Percentiles rank a stretch among this genome's conserved stretches.
Conservation (phyloP, 2,329 filamentous ascomycete genomes). For the Rhynchosporium graminicola region DNA sequence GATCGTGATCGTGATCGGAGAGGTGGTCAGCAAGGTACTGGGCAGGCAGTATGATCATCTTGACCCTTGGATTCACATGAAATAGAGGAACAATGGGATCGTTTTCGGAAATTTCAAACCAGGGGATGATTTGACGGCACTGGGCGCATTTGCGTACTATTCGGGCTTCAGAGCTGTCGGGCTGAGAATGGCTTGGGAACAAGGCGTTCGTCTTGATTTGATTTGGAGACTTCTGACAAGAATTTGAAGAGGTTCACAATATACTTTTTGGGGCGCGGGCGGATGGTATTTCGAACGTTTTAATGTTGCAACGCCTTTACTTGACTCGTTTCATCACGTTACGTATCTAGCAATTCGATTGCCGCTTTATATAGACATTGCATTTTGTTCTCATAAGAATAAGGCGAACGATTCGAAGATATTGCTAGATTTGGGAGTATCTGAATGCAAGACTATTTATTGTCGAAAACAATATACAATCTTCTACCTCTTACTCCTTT, state of each 20-base stretch:
- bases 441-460: conserved; percentile 11
- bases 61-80: neutral
- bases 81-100: too few species aligned
- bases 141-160: conserved; percentile 15
- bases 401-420: neutral
- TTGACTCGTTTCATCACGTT: conserved; percentile 2
- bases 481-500: conserved; percentile 49
- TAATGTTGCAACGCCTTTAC: neutral
- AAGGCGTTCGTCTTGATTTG: conserved; percentile 4
- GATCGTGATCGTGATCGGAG: conserved; percentile 15
- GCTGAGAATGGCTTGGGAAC: conserved; percentile 1
- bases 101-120: neutral
- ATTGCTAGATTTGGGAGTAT: conserved; percentile 10
- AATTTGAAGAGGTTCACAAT: conserved; percentile 16
- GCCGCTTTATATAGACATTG: neutral
- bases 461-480: conserved; percentile 8
- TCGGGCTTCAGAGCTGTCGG: conserved; percentile 17
- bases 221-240: neutral
- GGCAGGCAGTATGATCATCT: conserved; percentile 6
- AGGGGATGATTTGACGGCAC: neutral
- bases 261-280: conserved; percentile 12
- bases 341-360: conserved; percentile 4
- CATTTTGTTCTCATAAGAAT: neutral
- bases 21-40: conserved; percentile 13
- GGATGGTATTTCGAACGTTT: conserved; percentile 8